Conservation (phyloP, 768 basidiomycete genomes). For the Albatrellus ellisii region DNA sequence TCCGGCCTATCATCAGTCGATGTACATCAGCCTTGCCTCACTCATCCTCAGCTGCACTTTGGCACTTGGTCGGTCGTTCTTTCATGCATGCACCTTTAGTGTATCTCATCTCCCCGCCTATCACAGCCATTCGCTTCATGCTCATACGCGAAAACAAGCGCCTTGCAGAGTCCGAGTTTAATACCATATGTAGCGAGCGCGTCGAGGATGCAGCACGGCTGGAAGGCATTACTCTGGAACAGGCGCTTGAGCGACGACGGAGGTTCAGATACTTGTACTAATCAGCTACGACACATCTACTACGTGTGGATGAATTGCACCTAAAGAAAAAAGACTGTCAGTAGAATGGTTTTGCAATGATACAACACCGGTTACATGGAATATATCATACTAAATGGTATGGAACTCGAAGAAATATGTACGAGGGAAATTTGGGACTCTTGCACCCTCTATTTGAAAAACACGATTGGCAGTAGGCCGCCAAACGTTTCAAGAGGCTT, state of each 20-base stretch:
- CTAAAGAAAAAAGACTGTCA: no score
- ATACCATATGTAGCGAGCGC: slow-evolving; percentile 26
- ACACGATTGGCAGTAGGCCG: no score
- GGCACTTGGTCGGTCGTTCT: slow-evolving; percentile 21
- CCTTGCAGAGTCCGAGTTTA: slow-evolving; percentile 35
- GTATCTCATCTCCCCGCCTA: not conserved
- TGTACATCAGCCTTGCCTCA: slow-evolving; percentile 33
- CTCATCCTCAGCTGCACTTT: slow-evolving; percentile 22
- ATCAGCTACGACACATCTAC: no score
- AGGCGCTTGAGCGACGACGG: slow-evolving; percentile 41
- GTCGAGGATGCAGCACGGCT: slow-evolving; percentile 45
- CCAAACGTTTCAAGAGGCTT: no score
- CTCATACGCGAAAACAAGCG: slow-evolving; percentile 38
- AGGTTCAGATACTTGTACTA: slow-evolving; percentile 48
- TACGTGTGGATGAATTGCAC: no score
- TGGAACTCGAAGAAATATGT: no score
- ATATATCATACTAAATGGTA: no score
- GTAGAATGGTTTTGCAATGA: no score
- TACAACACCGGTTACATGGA: no score
- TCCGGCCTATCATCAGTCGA: slow-evolving; percentile 47
- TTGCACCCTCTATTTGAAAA: no score
- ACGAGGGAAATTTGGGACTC: no score
- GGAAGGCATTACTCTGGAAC: slow-evolving; percentile 46
- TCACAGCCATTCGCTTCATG: slow-evolving; percentile 28
- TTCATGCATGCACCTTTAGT: not conserved